Evolutionary conservation across 1,139 yeast genomes (phyloP).

Genomic region (Candida buenavistaensis): DNA sequence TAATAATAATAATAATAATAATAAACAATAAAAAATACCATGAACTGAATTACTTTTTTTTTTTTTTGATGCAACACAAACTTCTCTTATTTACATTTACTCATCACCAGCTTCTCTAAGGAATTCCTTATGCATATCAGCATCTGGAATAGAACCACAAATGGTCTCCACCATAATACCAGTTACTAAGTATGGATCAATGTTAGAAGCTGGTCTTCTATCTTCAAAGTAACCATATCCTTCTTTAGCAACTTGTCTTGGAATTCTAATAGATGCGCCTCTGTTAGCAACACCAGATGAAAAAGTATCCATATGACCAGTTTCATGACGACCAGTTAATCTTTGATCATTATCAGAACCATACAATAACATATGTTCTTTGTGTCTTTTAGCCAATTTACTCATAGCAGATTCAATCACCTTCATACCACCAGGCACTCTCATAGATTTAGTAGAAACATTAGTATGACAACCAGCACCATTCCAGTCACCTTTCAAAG

Average conservation of each 20-base stretch:
- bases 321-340: constrained; percentile 97
- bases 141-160: constrained; percentile 93
- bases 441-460: constrained; percentile 90
- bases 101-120: constrained; percentile 66
- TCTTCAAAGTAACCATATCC: constrained; percentile 98
- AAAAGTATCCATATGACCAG: constrained; percentile 89
- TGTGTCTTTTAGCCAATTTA: constrained; percentile 93
- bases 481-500: constrained; percentile 98
- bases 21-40: too few species aligned
- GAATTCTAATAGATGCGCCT: constrained; percentile 98
- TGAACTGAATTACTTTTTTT: constrained; percentile 2
- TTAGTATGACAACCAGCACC: constrained; percentile 99
- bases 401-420: constrained; percentile 88
- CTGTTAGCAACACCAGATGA: constrained; percentile 99
- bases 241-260: constrained; percentile 97
- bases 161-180: constrained; percentile 98
- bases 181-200: constrained; percentile 96
- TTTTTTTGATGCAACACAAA: neutral
- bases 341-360: constrained; percentile 94
- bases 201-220: constrained; percentile 99
- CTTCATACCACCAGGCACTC: constrained; percentile 95
- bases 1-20: too few species aligned
- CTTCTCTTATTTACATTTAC: constrained; percentile 1
- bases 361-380: constrained; percentile 91
- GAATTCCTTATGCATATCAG: constrained; percentile 89